A percentile compares a stretch with the other conserved stretches of the same genome.
phyloP scores from a whole-genome alignment of 1,284 basidiomycete genomes.

The Pseudozyma hubeiensis region DNA sequence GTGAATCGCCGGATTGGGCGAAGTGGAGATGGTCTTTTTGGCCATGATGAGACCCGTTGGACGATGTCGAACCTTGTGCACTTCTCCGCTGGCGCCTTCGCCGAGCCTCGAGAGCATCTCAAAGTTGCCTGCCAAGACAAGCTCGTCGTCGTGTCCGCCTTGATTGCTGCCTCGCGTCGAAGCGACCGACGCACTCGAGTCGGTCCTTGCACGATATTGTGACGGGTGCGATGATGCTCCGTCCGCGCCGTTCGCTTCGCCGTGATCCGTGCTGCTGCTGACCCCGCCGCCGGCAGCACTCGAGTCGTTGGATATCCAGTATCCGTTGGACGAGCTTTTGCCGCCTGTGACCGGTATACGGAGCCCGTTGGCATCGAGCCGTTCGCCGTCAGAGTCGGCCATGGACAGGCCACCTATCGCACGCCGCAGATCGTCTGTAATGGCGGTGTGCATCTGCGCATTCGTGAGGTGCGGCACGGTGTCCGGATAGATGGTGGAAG shows the following conservation, averaged over 20 bases:
- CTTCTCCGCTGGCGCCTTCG: slow-evolving; percentile 95
- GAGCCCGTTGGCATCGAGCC: slow-evolving; percentile 38
- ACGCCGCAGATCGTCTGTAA: slow-evolving; percentile 61
- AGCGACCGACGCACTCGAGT: slow-evolving; percentile 23
- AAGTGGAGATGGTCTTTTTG: slow-evolving; percentile 94
- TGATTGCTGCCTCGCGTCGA: slow-evolving; percentile 25
- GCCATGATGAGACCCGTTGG: slow-evolving; percentile 85
- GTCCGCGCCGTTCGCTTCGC: background rate
- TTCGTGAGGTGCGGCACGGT: slow-evolving; percentile 56
- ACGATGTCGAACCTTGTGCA: slow-evolving; percentile 86
- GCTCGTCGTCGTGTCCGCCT: slow-evolving; percentile 45
- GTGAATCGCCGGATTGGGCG: slow-evolving; percentile 84
- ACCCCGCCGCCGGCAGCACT: slow-evolving; percentile 7
- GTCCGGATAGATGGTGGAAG: slow-evolving; percentile 56
- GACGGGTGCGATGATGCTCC: slow-evolving; percentile 2
- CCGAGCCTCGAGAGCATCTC: slow-evolving; percentile 82
- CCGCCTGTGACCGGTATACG: slow-evolving; percentile 41
- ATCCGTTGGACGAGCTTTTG: slow-evolving; percentile 40
- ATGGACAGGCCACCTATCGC: slow-evolving; percentile 59
- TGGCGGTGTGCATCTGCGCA: slow-evolving; percentile 49
- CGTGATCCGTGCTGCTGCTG: slow-evolving; percentile 6
- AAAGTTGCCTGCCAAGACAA: slow-evolving; percentile 72
- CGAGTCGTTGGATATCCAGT: slow-evolving; percentile 33
- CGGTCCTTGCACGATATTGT: slow-evolving; percentile 15
- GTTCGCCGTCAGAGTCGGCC: slow-evolving; percentile 42